Conservation (phyloP, 2,329 filamentous ascomycete genomes). For the Aspergillus calidoustus region DNA sequence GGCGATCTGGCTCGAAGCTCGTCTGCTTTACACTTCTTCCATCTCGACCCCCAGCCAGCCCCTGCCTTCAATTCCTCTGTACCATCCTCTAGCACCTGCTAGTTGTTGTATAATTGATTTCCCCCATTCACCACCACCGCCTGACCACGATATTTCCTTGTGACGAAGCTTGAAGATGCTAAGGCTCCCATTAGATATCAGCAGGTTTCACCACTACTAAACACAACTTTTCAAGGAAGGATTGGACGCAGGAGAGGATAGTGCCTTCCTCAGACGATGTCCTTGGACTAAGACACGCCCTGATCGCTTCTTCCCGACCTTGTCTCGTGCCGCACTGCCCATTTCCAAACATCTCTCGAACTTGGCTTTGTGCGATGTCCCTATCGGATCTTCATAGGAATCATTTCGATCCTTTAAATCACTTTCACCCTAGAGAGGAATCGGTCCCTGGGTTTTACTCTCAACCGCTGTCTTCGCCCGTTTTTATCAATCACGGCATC, state of each 20-base stretch:
- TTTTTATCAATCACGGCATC: constrained; percentile 28
- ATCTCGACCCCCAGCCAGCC: neutral
- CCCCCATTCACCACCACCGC: neutral
- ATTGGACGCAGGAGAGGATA: neutral
- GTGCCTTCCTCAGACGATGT: constrained; percentile 3
- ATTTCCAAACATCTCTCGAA: constrained; percentile 19
- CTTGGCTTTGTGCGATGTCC: constrained; percentile 39
- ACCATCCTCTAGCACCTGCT: neutral
- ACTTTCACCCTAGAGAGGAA: constrained; percentile 37
- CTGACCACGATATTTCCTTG: neutral
- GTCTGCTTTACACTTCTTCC: constrained; percentile 1
- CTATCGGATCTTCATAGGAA: constrained; percentile 40
- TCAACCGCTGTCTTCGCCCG: constrained; percentile 28
- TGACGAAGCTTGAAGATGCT: constrained; percentile 3
- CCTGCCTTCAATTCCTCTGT: constrained; percentile 3
- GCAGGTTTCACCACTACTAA: constrained; percentile 2
- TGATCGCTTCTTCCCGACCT: constrained; percentile 10
- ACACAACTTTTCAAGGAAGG: neutral
- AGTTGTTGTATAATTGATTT: neutral
- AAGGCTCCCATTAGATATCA: neutral
- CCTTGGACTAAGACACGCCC: neutral
- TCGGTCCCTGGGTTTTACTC: constrained; percentile 29
- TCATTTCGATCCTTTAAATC: constrained; percentile 37
- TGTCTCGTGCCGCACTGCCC: constrained; percentile 17
- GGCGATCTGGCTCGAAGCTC: neutral